Percentiles rank a stretch among this genome's conserved stretches.
Conservation (phyloP, 495 filamentous ascomycete genomes). For the Hypoxylon perforatum region DNA sequence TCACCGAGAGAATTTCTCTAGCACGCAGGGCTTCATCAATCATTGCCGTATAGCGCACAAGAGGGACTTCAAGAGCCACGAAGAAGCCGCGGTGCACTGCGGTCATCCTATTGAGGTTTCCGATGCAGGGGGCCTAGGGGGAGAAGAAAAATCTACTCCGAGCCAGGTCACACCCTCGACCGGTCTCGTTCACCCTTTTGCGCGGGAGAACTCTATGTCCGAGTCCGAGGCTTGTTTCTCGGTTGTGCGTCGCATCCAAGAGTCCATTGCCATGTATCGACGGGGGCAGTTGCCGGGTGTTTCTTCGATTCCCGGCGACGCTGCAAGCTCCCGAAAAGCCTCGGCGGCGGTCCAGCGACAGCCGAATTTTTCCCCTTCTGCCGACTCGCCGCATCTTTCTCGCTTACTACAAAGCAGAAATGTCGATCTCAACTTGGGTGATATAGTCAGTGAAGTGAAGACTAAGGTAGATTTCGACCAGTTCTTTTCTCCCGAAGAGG, state of each 20-base stretch:
- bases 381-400: constrained; percentile 81
- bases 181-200: constrained; percentile 76
- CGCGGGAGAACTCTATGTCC: constrained; percentile 65
- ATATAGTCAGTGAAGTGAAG: constrained; percentile 69
- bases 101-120: constrained; percentile 83
- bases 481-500: constrained; percentile 55
- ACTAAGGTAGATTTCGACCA: constrained; percentile 64
- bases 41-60: constrained; percentile 96
- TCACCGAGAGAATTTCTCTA: constrained; percentile 87
- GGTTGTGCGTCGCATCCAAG: constrained; percentile 58
- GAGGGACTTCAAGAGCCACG: constrained; percentile 91
- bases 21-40: constrained; percentile 97
- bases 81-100: constrained; percentile 89
- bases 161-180: constrained; percentile 44
- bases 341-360: constrained; percentile 7
- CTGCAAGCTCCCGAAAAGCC: constrained; percentile 34
- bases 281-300: constrained; percentile 59
- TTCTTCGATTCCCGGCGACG: constrained; percentile 50
- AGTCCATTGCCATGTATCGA: constrained; percentile 57
- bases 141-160: constrained; percentile 57
- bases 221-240: constrained; percentile 65
- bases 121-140: constrained; percentile 66
- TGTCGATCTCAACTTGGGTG: constrained; percentile 69
- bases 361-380: constrained; percentile 65
- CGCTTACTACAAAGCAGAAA: constrained; percentile 73